Base-by-base conservation (phyloP, 1,284 basidiomycete species). In the Rhodotorula sp. region DNA sequence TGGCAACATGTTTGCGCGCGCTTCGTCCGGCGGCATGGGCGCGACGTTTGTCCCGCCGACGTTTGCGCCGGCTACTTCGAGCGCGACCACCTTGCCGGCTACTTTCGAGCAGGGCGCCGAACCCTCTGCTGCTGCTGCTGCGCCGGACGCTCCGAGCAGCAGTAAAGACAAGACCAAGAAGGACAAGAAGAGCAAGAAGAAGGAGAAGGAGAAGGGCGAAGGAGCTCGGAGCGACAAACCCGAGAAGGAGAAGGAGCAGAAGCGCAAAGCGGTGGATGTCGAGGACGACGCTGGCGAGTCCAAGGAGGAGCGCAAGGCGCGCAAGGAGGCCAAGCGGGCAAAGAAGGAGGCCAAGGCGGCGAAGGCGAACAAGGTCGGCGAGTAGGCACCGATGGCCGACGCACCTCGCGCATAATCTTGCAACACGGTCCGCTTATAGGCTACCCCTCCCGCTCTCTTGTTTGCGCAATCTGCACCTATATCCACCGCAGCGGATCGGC, bases 11-110 rank as follows among this genome's bases (percentile, higher is more conserved):
- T 71, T 71, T 56, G 70, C 68, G 19, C 23, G 49, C 4, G 45
- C 38, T 4, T 26, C 50, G n/a, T 58, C 23, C 31, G 70, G 70
- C 23, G 70, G 70, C 19, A 71, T 71, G 70, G 70, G 70, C 48
- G 70, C 68, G 15, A 67, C 68, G 18, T 67, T 62, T n/a, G 47
- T 48, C 1, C 62, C 66, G n/a, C 66, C 62, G 28, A 58, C 55
- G 18, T 50, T 43, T 5, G 54, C 55, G 1, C 19, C 23, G 52
- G 38, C 38, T 43, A 10, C 38, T 43, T 43, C 38, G 38, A 43
- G 38, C 10, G 38, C 38, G 38, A 64, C 38, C 45, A 18, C 26
- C 16, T 15, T 34, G 48, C 50, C 47, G 34, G 34, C 60, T 28
- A 62, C 43, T n/a, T n/a, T 62, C 28, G 26, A 26, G 38, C 38